Evolutionary conservation across 768 basidiomycete genomes (phyloP), one percentile per base, ranked within the genome.

Genomic region (Trametes cubensis): DNA sequence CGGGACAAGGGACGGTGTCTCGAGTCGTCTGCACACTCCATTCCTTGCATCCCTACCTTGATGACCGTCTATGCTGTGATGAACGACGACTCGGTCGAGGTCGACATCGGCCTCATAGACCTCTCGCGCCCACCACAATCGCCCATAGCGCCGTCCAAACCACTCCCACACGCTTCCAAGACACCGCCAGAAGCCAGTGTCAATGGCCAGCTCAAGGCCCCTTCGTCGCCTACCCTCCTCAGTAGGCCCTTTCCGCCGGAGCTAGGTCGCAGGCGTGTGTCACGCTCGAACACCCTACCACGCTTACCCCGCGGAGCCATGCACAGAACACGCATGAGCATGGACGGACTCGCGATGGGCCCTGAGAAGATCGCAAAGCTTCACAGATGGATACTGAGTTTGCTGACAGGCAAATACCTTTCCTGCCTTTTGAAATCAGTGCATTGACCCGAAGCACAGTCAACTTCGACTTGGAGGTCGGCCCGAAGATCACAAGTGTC

Each of bases 401-500:
- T 92, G 50, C 85, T 81, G 47, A 78, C 91, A 55, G 90, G 89
- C 82, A 71, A 66, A 80, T 62, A n/a, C 28, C 21, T 42, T 50
- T n/a, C 49, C 40, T 34, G 18, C 55, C 20, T 21, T 55, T 18
- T 45, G 47, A 39, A 34, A 21, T 34, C 3, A 51, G 13, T 21
- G 34, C 38, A 39, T 59, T 26, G 30, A 61, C 58, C 58, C 23
- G 46, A 23, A 73, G 30, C 34, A 49, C 62, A 92, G 90, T 94
- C 40, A 87, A 95, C 66, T 97, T 97, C 70, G 94, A 97, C 75
- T 73, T 94, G 48, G 94, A 96, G 65, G 77, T 88, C 50, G 94
- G 94, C 3, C 94, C 94, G 10, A 85, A 89, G 6, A 79, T 96
- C 23, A 82, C 84, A 55, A 82, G 85, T 15, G 72, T 92, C 44